These are phyloP conservation scores for Metschnikowia colocasiae DNA, from an alignment of 805 yeast genomes.

Conservation along the genomic window DNA sequence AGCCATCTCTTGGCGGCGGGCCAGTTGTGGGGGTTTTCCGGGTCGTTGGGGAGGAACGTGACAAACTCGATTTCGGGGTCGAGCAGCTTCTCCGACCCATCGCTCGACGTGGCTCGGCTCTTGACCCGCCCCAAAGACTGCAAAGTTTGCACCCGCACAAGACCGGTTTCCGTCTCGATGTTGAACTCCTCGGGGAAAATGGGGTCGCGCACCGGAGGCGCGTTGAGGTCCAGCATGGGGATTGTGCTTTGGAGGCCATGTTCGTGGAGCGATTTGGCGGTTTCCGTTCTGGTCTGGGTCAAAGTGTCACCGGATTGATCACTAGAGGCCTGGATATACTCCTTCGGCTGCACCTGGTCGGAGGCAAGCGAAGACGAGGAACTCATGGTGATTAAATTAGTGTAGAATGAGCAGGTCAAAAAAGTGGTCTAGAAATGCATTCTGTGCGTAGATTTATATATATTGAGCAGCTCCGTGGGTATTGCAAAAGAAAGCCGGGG, in stretches of 20 bases:
- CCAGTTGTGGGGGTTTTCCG: slow-evolving; percentile 93
- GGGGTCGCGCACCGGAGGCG: slow-evolving; percentile 51
- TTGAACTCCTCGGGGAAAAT: slow-evolving; percentile 93
- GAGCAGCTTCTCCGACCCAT: slow-evolving; percentile 29
- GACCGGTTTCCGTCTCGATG: slow-evolving; percentile 81
- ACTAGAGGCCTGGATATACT: slow-evolving; percentile 6
- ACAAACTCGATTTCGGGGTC: slow-evolving; percentile 73
- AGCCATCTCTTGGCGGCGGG: slow-evolving; percentile 49
- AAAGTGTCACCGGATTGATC: slow-evolving; percentile 6
- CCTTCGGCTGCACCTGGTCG: slow-evolving; percentile 15
- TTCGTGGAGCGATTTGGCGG: slow-evolving; percentile 62
- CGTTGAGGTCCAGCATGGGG: slow-evolving; percentile 50
- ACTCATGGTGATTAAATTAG: no score
- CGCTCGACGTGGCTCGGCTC: slow-evolving; percentile 24
- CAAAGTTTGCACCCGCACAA: slow-evolving; percentile 76
- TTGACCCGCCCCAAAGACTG: slow-evolving; percentile 58
- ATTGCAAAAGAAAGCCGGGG: not conserved
- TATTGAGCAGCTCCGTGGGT: not conserved
- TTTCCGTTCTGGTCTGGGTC: slow-evolving; percentile 55
- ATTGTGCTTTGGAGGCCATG: slow-evolving; percentile 56
- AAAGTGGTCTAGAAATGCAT: no score
- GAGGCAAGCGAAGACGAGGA: slow-evolving; percentile 12
- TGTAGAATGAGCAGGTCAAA: no score
- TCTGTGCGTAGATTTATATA: no score
- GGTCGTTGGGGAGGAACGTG: slow-evolving; percentile 74